These are phyloP conservation scores for Boletus reticulatus DNA, from an alignment of 768 basidiomycete species.

Conservation along the genomic window DNA sequence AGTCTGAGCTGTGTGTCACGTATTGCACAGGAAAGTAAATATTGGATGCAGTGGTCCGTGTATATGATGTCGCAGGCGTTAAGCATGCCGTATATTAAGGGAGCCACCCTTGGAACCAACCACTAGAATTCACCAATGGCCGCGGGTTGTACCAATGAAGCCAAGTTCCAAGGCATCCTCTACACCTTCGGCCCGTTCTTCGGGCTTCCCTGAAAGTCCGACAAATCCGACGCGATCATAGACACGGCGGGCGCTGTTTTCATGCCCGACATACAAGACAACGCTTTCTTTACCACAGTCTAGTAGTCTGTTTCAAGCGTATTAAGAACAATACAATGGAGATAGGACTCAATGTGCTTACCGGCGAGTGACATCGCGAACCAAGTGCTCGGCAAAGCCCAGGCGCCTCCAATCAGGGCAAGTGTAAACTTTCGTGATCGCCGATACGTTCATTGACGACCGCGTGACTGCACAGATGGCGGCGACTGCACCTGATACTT, in stretches of 20 bases:
- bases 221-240: slow-evolving; percentile 55
- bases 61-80: not conserved
- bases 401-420: slow-evolving; percentile 41
- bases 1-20: not conserved
- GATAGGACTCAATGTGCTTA: slow-evolving; percentile 23
- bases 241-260: slow-evolving; percentile 49
- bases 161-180: slow-evolving; percentile 56
- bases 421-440: slow-evolving; percentile 60
- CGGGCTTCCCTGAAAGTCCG: slow-evolving; percentile 37
- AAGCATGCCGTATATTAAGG: not conserved
- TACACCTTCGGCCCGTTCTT: slow-evolving; percentile 36
- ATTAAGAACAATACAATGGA: not conserved
- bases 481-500: slow-evolving; percentile 39
- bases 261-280: slow-evolving; percentile 53
- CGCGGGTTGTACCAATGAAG: slow-evolving; percentile 43
- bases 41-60: not conserved
- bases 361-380: slow-evolving; percentile 45
- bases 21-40: not conserved
- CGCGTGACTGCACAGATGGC: slow-evolving; percentile 59
- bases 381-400: slow-evolving; percentile 52
- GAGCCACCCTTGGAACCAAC: not conserved
- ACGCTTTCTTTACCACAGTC: slow-evolving; percentile 46
- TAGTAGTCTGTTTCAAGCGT: slow-evolving; percentile 31
- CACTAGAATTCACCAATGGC: slow-evolving; percentile 46
- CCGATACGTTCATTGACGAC: slow-evolving; percentile 45